Evolutionary conservation across 2,329 filamentous ascomycete species (phyloP), one percentile per base, ranked within the genome.

Genomic region (Cercospora sp.): DNA sequence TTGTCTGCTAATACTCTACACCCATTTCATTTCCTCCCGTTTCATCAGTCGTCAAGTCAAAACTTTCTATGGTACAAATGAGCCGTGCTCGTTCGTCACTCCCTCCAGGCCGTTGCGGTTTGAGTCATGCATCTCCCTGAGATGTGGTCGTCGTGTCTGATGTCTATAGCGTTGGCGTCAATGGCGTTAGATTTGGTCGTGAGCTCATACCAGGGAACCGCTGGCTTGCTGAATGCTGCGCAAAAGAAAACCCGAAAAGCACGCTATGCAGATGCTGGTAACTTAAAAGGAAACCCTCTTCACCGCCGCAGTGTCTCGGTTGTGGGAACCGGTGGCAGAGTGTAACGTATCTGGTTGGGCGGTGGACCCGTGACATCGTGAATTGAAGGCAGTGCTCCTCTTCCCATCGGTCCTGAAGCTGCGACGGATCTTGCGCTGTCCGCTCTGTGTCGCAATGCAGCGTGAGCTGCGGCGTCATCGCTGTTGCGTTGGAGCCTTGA

Each of bases 391-490:
- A 77, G 68, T 18, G 73, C 68, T 48, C 67, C 67, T 60, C 74
- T 67, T 57, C 64, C 53, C 57, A 72, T 39, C 12, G 65, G 39
- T 16, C 68, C 63, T 31, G 72, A 51, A 16, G 67, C 63, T 7
- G 74, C 70, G 10, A 76, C 71, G 5, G 74, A 75, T 20, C 76
- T 72, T 18, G 75, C 76, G 64, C 75, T 77, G 67, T 79, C 77
- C 9, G 76, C 76, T 51, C 77, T 65, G 18, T 70, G 73, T 61
- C 77, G 68, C 31, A 73, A 60, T n/a, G 70, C 60, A 7, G 69
- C 57, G 16, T 64, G 66, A 2, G 74, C 74, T 10, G 73, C 73
- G 30, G 70, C 64, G n/a, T 72, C 72, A 62, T 74, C 70, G 64
- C 72, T 75, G 42, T 71, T 75, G 10, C 72, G 70, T 20, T 70